Percentiles rank a stretch among this genome's conserved stretches.
phyloP scores from a whole-genome alignment of 768 basidiomycete genomes.

The Boletus rufocinnamomeus region DNA sequence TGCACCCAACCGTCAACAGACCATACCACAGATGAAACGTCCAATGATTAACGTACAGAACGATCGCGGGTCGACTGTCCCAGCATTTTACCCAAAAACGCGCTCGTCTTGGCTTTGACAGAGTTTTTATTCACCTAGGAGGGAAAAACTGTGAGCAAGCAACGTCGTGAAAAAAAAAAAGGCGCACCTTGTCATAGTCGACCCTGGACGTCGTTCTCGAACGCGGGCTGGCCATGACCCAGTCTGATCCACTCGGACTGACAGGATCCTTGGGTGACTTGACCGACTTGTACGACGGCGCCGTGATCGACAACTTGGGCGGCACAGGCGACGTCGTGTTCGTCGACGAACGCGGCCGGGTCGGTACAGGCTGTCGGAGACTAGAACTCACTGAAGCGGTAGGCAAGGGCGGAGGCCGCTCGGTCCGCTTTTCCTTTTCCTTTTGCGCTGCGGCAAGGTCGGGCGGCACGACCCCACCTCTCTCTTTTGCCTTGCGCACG shows the following conservation, averaged over 20 bases:
- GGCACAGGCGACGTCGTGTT: conserved; percentile 34
- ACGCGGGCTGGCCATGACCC: conserved; percentile 50
- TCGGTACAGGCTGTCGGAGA: conserved; percentile 30
- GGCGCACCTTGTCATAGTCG: conserved; percentile 50
- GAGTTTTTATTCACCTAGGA: conserved; percentile 51
- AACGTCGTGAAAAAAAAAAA: not conserved
- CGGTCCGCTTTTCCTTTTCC: conserved; percentile 38
- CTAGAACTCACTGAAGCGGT: conserved; percentile 20
- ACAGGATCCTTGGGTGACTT: conserved; percentile 33
- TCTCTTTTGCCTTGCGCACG: conserved; percentile 78
- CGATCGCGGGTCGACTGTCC: conserved; percentile 69
- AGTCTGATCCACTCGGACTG: conserved; percentile 44
- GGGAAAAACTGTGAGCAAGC: not conserved
- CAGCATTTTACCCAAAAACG: conserved; percentile 78
- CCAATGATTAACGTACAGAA: conserved; percentile 48
- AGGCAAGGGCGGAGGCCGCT: conserved; percentile 49
- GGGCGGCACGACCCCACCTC: conserved; percentile 46
- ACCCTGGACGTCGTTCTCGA: conserved; percentile 44
- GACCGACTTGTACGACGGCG: conserved; percentile 24
- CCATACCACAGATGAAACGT: conserved; percentile 6
- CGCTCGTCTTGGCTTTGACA: conserved; percentile 77
- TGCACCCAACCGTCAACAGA: conserved; percentile 30
- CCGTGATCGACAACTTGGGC: conserved; percentile 40
- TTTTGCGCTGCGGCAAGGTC: conserved; percentile 32
- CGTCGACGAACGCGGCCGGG: conserved; percentile 47